phyloP scores from a whole-genome alignment of 441 rosid genomes.

The Gossypium trilobum region DNA sequence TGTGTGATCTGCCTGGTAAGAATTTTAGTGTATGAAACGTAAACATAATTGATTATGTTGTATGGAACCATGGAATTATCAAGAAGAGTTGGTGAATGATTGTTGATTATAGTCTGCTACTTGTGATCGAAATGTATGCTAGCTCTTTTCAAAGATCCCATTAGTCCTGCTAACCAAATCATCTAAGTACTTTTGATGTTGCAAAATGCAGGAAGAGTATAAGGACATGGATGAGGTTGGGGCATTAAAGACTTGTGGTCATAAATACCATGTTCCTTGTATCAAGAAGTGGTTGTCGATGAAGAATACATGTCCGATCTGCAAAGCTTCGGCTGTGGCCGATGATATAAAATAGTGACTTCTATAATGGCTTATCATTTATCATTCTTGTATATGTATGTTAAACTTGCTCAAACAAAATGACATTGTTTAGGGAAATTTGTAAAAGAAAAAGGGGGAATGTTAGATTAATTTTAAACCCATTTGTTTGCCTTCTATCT shows the following conservation, averaged over 20 bases:
- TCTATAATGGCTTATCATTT: neutral
- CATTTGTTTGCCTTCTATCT: conserved; percentile 8
- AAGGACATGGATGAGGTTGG: conserved; percentile 53
- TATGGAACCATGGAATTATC: neutral
- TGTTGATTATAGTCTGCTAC: neutral
- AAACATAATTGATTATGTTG: neutral
- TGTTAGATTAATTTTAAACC: neutral
- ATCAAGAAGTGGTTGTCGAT: conserved; percentile 75
- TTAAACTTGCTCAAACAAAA: neutral
- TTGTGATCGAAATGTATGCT: neutral
- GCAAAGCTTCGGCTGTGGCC: conserved; percentile 55
- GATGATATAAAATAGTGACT: conserved; percentile 23
- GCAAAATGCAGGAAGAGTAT: conserved; percentile 57
- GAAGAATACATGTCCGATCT: conserved; percentile 80
- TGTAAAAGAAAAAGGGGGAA: neutral
- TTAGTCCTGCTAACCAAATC: neutral
- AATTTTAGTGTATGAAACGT: neutral
- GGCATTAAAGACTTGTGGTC: conserved; percentile 49
- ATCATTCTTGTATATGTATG: conserved; percentile 21
- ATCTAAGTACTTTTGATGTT: neutral
- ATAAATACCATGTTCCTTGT: conserved; percentile 68
- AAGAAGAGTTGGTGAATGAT: neutral
- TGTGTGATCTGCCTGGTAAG: conserved; percentile 88
- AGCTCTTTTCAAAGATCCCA: neutral
- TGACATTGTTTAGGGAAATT: neutral